Conservation (phyloP, 768 basidiomycete species). For the Hysterangium stoloniferum region DNA sequence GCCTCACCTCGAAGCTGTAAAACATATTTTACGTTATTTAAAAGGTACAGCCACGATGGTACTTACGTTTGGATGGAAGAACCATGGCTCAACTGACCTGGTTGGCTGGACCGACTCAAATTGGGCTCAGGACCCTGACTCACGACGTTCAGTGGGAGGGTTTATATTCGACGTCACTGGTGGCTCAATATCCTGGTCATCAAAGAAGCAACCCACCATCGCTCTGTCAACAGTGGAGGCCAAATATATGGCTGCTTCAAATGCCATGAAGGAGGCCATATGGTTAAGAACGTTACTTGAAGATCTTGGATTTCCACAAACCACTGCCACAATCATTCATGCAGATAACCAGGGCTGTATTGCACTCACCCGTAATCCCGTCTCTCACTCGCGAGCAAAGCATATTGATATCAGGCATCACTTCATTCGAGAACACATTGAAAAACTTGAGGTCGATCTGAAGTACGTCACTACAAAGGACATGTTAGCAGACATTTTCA, state of each 20-base stretch:
- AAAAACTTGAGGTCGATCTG: slow-evolving; percentile 13
- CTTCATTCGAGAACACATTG: slow-evolving; percentile 21
- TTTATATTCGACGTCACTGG: slow-evolving; percentile 21
- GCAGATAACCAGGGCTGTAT: not conserved
- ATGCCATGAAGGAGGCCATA: slow-evolving; percentile 12
- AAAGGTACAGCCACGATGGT: slow-evolving; percentile 22
- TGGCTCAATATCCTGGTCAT: slow-evolving; percentile 19
- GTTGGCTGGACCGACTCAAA: slow-evolving; percentile 23
- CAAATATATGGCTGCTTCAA: slow-evolving; percentile 21
- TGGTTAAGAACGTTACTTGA: slow-evolving; percentile 11
- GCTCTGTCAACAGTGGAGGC: slow-evolving; percentile 22
- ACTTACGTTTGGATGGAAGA: slow-evolving; percentile 20
- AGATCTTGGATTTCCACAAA: slow-evolving; percentile 20
- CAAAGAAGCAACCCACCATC: slow-evolving; percentile 20
- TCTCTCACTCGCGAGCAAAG: not conserved
- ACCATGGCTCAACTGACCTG: not conserved
- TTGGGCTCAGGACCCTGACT: slow-evolving; percentile 22
- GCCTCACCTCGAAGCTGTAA: slow-evolving; percentile 31
- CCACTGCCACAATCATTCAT: not conserved
- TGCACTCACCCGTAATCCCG: not conserved
- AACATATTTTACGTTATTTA: slow-evolving; percentile 35
- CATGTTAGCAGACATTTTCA: slow-evolving; percentile 20
- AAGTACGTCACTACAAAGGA: slow-evolving; percentile 16
- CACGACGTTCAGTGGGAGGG: slow-evolving; percentile 26
- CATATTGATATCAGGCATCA: not conserved